Base-by-base conservation (phyloP, 2,329 filamentous ascomycete genomes). In the Ilyonectria mors-panacis region DNA sequence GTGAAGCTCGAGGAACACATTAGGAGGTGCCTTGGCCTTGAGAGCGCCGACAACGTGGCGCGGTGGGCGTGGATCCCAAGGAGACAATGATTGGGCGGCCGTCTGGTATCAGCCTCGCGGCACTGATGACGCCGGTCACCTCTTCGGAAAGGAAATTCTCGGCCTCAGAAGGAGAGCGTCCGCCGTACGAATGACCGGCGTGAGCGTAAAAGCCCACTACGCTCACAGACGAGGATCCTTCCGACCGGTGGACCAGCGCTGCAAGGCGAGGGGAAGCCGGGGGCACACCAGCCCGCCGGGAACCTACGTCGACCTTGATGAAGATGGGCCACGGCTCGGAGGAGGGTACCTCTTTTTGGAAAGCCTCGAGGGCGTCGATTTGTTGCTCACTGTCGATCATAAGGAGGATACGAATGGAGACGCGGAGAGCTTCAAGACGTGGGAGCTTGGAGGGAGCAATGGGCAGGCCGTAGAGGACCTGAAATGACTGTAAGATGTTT, bases 401-500 rank as follows among this genome's bases (percentile, higher is more conserved):
- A 15, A 83, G 76, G n/a, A 79, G 55, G 39, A 83, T 77, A 4
- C 70, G 73, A 17, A 82, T 39, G 1, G 74, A 72, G 21, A 74
- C 65, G 2, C 77, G 72, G 2, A 83, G 63, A 2, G 75, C 68
- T 3, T 57, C 19, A 19, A 83, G 72, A 2, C 74, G 68, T 0
- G 78, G 75, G 2, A 82, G 69, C 8, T 76, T 73, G 6, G 78
- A 73, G 3, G 79, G 76, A 42, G 78, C 79, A 53, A 83, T 69
- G 21, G 82, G 82, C 7, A 84, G 69, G 17, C 82, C 80, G 50
- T 83, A 84, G 7, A 83, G 74, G 62, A 77, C 71, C 78, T 80
- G 57, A 4, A 23, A 23, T 37, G 4, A 1, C 2, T 13, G 10
- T 4, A 28, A 4, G 7, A 23, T 23, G 23, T 23, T 23, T 23